Evolutionary conservation across 2,329 filamentous ascomycete species (phyloP), one percentile per base, ranked within the genome.

Genomic region (Apiospora malaysiana): DNA sequence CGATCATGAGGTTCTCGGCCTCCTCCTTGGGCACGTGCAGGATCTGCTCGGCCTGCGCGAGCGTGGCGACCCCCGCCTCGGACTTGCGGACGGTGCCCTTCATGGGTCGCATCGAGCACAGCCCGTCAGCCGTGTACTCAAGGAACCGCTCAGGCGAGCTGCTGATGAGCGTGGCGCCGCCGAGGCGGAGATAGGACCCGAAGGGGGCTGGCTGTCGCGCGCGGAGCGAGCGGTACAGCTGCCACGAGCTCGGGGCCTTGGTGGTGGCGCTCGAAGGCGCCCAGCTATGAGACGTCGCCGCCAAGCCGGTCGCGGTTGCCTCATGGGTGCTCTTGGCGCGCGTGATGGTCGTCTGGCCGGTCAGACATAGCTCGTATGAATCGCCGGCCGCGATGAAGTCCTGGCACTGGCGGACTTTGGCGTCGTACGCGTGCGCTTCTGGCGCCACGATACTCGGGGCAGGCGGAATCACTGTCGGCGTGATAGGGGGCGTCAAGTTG

Each of bases 1-100:
- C 95, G 76, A 98, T 98, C 96, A 98, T 98, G 32, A 98, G 87
- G 78, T 98, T 98, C 83, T 98, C 95, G 0, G 95, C 95, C 76
- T 93, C 91, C 81, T 98, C 96, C 80, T 98, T 98, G 27, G 93
- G 92, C 0, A 93, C 88, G 71, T 92, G 89, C 18, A 98, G 88
- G 49, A 97, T 89, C 40, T 84, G 83, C 72, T 91, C 90, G 0
- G 95, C 95, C 76, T 93, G 88, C 6, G 86, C 88, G n/a, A 92
- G 85, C 0, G 92, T 96, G 47, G 92, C 79, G 0, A 87, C 5
- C 3, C 42, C 90, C 1, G 85, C 85, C 0, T 86, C 83, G 0
- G 88, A 89, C 76, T 97, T 97, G 76, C 91, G 91, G n/a, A 98
- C 94, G 0, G 95, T 98, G 66, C 95, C 95, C 84, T 98, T 98